These are phyloP conservation scores for Zygoascus flipseniorum DNA, from an alignment of 805 yeast species.

Conservation along the genomic window DNA sequence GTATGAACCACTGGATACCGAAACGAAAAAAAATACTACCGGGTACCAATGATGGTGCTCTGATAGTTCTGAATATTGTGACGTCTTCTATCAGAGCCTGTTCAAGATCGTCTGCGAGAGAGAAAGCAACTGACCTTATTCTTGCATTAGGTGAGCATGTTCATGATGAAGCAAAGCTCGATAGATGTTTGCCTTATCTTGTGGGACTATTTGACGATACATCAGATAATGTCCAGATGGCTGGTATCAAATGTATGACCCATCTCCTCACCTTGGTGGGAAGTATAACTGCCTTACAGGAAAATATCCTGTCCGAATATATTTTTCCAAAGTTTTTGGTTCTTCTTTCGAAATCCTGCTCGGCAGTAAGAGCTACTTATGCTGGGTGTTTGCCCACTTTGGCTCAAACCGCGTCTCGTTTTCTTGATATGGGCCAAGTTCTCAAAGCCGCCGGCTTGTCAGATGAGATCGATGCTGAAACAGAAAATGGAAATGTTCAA, in stretches of 20 bases:
- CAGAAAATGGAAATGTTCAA: conserved; percentile 29
- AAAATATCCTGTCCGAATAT: conserved; percentile 71
- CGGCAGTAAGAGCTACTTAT: conserved; percentile 52
- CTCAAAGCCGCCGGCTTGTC: conserved; percentile 33
- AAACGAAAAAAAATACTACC: conserved; percentile 11
- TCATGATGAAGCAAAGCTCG: conserved; percentile 77
- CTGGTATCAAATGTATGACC: conserved; percentile 57
- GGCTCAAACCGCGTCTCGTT: conserved; percentile 54
- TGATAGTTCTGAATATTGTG: conserved; percentile 50
- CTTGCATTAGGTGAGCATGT: conserved; percentile 67
- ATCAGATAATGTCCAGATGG: conserved; percentile 54
- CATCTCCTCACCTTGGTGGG: conserved; percentile 59
- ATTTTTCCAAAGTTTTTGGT: conserved; percentile 58
- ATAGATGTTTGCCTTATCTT: conserved; percentile 75
- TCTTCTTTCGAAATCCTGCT: conserved; percentile 33
- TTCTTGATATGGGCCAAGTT: conserved; percentile 49
- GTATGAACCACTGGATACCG: conserved; percentile 14
- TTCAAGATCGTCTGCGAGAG: conserved; percentile 47
- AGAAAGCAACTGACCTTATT: conserved; percentile 68
- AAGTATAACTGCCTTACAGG: conserved; percentile 65
- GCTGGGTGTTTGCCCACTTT: conserved; percentile 68
- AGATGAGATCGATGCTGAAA: conserved; percentile 36
- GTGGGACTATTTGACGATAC: conserved; percentile 64
- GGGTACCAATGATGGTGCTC: conserved; percentile 38
- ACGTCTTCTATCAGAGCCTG: conserved; percentile 56